A percentile compares a stretch with the other conserved stretches of the same genome.
These are phyloP conservation scores for Cunninghamia lanceolata DNA, from an alignment of 75 land plant species.

Conservation along the genomic window DNA sequence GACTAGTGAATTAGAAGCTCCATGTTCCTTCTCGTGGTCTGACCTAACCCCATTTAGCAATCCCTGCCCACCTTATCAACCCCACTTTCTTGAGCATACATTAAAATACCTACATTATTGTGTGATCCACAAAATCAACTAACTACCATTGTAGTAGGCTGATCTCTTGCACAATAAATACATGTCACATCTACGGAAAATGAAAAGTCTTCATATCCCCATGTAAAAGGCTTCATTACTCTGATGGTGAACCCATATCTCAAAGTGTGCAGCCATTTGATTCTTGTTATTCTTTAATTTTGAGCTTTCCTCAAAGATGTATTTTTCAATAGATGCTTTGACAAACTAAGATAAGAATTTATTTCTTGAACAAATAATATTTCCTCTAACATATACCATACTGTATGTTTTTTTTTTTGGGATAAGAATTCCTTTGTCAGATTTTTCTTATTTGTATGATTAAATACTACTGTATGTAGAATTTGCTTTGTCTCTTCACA, in stretches of 20 bases:
- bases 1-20: too few species aligned
- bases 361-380: background rate
- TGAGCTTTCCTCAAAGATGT: background rate
- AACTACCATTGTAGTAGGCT: too few species aligned
- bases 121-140: too few species aligned
- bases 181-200: too few species aligned
- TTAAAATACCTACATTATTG: too few species aligned
- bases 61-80: too few species aligned
- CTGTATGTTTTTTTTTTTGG: background rate
- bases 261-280: background rate
- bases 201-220: too few species aligned
- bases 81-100: too few species aligned
- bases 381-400: background rate
- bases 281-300: background rate
- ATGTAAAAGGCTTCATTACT: too few species aligned
- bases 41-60: too few species aligned
- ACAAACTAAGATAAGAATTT: background rate
- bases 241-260: background rate
- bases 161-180: too few species aligned
- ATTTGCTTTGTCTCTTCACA: background rate
- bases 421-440: background rate
- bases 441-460: background rate
- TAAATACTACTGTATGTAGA: background rate
- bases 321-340: background rate
- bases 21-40: too few species aligned